Conservation (phyloP, 2,329 filamentous ascomycete species). For the Botrytis hyacinthi region DNA sequence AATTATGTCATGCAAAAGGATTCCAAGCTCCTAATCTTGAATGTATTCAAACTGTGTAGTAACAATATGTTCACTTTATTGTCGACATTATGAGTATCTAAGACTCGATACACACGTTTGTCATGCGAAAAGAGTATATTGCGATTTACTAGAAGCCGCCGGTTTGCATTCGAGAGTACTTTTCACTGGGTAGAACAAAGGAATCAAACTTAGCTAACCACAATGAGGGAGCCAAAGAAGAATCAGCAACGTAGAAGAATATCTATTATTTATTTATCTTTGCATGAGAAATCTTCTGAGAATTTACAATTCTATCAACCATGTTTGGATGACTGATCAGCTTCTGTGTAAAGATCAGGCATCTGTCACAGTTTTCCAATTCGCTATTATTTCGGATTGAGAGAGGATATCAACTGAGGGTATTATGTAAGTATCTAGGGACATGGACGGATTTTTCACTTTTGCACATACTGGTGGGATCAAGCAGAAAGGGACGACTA, state of each 20-base stretch:
- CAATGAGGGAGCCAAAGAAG: not conserved
- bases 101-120: not conserved
- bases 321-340: not conserved
- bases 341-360: not conserved
- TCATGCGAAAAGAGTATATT: not conserved
- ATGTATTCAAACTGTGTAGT: not conserved
- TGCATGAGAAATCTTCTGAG: too few relatives aligned
- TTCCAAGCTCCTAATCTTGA: not conserved
- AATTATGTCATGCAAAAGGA: not conserved
- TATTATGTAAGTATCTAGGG: not conserved
- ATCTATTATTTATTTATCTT: not conserved
- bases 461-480: not conserved
- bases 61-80: not conserved
- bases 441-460: too few relatives aligned
- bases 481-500: not conserved
- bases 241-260: not conserved
- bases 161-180: not conserved
- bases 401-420: fast-evolving
- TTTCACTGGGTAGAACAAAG: not conserved
- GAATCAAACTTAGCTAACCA: not conserved
- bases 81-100: not conserved
- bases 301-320: not conserved
- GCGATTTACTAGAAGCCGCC: not conserved
- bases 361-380: not conserved
- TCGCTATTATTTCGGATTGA: not conserved